These are phyloP conservation scores for Geoglossum cookeanum DNA, from an alignment of 2,329 filamentous ascomycete genomes.

Conservation along the genomic window DNA sequence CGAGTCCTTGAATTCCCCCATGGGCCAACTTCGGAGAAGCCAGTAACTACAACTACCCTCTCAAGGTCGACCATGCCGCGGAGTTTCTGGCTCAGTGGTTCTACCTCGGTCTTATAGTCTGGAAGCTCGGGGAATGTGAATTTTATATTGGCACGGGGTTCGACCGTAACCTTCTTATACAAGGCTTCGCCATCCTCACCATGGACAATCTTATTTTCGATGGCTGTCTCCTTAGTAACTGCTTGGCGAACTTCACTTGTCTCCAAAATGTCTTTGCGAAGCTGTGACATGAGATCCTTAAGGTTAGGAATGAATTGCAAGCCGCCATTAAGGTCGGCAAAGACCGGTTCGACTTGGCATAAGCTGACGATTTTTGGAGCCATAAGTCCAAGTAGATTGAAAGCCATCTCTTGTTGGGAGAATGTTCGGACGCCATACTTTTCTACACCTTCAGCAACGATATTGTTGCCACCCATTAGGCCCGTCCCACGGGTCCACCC, in stretches of 20 bases:
- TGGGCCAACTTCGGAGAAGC: constrained; percentile 86
- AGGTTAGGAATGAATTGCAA: constrained; percentile 94
- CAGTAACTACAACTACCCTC: constrained; percentile 92
- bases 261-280: constrained; percentile 88
- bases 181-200: constrained; percentile 80
- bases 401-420: constrained; percentile 98
- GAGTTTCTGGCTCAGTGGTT: constrained; percentile 69
- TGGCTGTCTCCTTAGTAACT: constrained; percentile 84
- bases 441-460: constrained; percentile 92
- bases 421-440: constrained; percentile 94
- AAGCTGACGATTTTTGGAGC: constrained; percentile 83
- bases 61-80: constrained; percentile 98
- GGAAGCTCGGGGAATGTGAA: constrained; percentile 85
- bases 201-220: constrained; percentile 95
- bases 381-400: constrained; percentile 94
- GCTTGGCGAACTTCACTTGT: constrained; percentile 85
- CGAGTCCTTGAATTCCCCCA: constrained; percentile 97
- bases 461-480: constrained; percentile 94
- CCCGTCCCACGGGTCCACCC: constrained; percentile 98
- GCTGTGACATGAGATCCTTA: constrained; percentile 80
- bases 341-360: constrained; percentile 88
- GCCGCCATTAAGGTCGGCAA: constrained; percentile 92
- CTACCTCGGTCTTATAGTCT: constrained; percentile 79
- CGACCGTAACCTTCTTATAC: constrained; percentile 85
- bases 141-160: constrained; percentile 94